phyloP scores from a whole-genome alignment of 306 rosid species.

The Casuarina equisetifolia region DNA sequence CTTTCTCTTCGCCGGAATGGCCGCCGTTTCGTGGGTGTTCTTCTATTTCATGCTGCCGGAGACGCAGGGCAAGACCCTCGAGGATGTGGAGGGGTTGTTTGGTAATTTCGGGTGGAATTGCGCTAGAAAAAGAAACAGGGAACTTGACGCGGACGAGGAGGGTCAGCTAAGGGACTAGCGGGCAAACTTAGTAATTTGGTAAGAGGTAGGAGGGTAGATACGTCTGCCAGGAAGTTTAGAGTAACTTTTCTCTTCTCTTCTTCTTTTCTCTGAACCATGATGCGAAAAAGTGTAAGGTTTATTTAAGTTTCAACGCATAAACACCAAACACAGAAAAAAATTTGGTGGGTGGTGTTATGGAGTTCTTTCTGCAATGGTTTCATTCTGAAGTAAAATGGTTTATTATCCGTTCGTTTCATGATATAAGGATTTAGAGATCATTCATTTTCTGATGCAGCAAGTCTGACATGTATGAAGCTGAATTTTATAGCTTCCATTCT shows the following conservation, averaged over 20 bases:
- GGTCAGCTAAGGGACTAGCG: slow-evolving; percentile 32
- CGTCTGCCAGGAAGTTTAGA: neutral
- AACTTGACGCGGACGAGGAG: neutral
- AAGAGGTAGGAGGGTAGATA: neutral
- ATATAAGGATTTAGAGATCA: neutral
- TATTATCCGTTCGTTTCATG: neutral
- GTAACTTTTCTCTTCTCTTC: no score
- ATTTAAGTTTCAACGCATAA: no score
- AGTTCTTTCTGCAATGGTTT: neutral
- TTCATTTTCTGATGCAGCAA: slow-evolving; percentile 52
- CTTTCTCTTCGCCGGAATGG: slow-evolving; percentile 53
- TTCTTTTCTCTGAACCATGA: no score
- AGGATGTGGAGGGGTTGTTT: slow-evolving; percentile 70
- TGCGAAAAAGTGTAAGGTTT: no score
- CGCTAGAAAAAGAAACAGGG: slow-evolving; percentile 17
- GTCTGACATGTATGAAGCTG: slow-evolving; percentile 60
- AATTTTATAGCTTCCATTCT: slow-evolving; percentile 68
- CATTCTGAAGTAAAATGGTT: neutral
- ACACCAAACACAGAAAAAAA: no score
- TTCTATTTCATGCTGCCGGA: slow-evolving; percentile 65
- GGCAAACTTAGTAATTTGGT: neutral
- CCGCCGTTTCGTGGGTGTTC: slow-evolving; percentile 48
- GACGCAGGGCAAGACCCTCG: slow-evolving; percentile 71
- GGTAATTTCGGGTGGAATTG: slow-evolving; percentile 48
- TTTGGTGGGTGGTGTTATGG: no score